Evolutionary conservation across 306 rosid species (phyloP), one percentile per base, ranked within the genome.

Genomic region (Rosa multiflora): DNA sequence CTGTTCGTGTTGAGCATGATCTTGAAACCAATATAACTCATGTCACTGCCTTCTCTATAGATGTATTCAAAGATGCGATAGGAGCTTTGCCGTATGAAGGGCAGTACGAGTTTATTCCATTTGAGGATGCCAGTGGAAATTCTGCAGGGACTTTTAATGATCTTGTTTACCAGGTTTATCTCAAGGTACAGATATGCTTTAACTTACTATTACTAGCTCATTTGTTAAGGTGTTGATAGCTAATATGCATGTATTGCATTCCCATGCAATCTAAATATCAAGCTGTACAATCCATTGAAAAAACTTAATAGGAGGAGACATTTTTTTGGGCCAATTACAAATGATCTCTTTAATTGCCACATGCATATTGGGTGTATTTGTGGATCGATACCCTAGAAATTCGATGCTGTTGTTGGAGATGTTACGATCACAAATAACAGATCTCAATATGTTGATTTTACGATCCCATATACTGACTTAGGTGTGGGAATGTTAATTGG

Each of bases 41-140:
- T 35, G 4, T 70, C 10, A 70, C 77, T 10, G 84, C 77, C 62
- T 76, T 81, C 67, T 76, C 73, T 12, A 62, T 70, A 39, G 81
- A 81, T 9, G 84, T 81, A 11, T 81, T 76, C 40, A 29, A 49
- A 26, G 46, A 66, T 23, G 78, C 78, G 8, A 21, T 59, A 0
- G 23, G 5, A 35, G 56, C 44, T 46, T 6, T 76, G 23, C 72
- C 55, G 6, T 46, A 32, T 32, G 40, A 76, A 48, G 63, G 48
- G 32, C 18, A 26, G 1, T 47, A 62, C 9, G 51, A 76, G 29
- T 64, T 76, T 47, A 15, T 76, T 29, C 79, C 63, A 13, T 76
- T 62, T 39, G 26, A 29, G 49, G 29, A 62, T 76, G 44, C 26
- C n/a, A 46, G 2, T 21, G 44, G 59, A 29, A 10, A 20, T 10